Evolutionary conservation across 129 eudicot genomes (phyloP), one percentile per base, ranked within the genome.

Genomic region (Gnaphalium uliginosum): DNA sequence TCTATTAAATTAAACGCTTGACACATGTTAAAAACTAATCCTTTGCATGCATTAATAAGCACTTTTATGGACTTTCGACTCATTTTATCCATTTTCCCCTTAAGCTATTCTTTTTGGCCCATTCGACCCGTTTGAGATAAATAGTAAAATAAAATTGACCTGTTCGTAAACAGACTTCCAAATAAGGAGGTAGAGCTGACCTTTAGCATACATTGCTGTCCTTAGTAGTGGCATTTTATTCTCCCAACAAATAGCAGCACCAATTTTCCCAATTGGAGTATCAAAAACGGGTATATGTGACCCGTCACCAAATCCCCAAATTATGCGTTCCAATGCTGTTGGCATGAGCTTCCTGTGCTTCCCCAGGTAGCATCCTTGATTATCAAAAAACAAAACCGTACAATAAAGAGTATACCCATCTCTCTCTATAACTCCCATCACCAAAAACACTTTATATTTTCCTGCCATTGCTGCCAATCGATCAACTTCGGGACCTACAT

Each of bases 211-310:
- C 96, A 94, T 88, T 33, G 98, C 98, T 24, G 92, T 87, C 84
- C 97, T 87, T 59, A 94, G 71, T 57, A 94, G 85, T 29, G 98
- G 98, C 98, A 94, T 94, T 84, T 88, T 87, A 64, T 94, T 94
- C 75, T 94, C 98, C 98, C 98, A 94, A 78, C 98, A 94, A 76
- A 94, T 91, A n/a, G 93, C 97, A 1, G 98, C 97, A 68, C 98
- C 98, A 29, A 94, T 87, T 82, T 89, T 93, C n/a, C 99, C 97
- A 69, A 90, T 82, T 7, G 92, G 83, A 67, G 99, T 91, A 57
- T 94, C 93, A 60, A 84, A 94, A 72, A 94, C 96, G 1, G 96
- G 99, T 71, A 94, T 81, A 48, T 90, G 87, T 14, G 97, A 91
- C 68, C 98, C 99, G 57, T 94, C 99, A 26, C 99, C 99, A 72